These are phyloP conservation scores for Moesziomyces aphidis DNA, from an alignment of 1,284 basidiomycete genomes.

Conservation along the genomic window DNA sequence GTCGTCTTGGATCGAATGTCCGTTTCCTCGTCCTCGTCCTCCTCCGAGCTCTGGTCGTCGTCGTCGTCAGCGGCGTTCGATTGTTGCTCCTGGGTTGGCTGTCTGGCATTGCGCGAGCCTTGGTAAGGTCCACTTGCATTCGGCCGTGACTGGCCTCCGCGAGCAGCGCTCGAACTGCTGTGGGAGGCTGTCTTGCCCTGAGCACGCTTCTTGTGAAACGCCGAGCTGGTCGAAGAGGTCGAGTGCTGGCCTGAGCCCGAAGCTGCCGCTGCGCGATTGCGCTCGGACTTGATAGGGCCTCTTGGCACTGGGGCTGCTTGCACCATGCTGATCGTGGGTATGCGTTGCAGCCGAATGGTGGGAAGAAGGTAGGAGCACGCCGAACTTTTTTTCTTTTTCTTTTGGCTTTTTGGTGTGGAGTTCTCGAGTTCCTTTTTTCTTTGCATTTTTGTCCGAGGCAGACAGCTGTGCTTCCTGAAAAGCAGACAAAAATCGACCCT, in stretches of 20 bases:
- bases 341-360: not conserved
- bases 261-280: slow-evolving; percentile 30
- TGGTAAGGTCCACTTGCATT: too few relatives aligned
- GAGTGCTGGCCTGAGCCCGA: not conserved
- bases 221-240: slow-evolving; percentile 29
- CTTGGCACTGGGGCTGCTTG: not conserved
- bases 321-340: slow-evolving; percentile 17
- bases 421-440: not conserved
- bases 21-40: slow-evolving; percentile 8
- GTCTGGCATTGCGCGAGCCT: not conserved
- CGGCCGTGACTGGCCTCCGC: too few relatives aligned
- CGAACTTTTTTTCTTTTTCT: not conserved
- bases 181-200: slow-evolving; percentile 12
- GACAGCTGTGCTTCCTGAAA: not conserved
- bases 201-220: slow-evolving; percentile 37
- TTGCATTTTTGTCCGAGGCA: too few relatives aligned
- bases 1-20: slow-evolving; percentile 37
- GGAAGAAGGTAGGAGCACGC: not conserved
- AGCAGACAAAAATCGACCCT: not conserved
- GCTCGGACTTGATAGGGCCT: slow-evolving; percentile 41
- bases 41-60: not conserved
- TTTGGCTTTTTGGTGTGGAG: not conserved
- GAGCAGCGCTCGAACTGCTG: not conserved
- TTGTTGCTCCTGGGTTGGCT: not conserved
- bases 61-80: not conserved